phyloP scores from a whole-genome alignment of 1,284 basidiomycete species.

The Malassezia cuniculi region DNA sequence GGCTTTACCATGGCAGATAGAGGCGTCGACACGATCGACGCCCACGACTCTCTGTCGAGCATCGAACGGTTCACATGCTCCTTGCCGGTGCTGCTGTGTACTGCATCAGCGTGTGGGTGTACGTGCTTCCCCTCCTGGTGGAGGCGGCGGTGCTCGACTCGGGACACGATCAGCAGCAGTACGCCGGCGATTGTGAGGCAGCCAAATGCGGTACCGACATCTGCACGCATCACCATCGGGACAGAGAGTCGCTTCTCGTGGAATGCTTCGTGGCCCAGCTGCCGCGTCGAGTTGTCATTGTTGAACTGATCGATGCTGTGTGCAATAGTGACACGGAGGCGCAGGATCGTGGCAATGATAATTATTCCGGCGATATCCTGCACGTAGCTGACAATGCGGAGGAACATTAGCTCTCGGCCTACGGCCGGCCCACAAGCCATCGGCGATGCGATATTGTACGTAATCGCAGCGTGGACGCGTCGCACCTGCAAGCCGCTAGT shows the following conservation, averaged over 20 bases:
- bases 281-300: background rate
- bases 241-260: background rate
- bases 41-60: no score
- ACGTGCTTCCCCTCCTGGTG: no score
- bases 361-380: slow-evolving; percentile 3
- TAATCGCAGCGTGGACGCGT: background rate
- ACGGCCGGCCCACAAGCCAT: no score
- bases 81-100: no score
- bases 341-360: slow-evolving; percentile 1
- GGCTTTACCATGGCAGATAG: no score
- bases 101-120: no score
- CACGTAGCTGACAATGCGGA: background rate
- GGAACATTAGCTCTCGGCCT: no score
- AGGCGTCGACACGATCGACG: no score
- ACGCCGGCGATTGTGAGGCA: slow-evolving; percentile 2
- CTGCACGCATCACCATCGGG: slow-evolving; percentile 1
- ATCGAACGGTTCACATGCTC: no score
- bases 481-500: slow-evolving; percentile 4
- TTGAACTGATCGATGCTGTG: slow-evolving; percentile 5
- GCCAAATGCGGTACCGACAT: slow-evolving; percentile 9
- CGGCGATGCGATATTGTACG: no score
- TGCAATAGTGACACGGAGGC: slow-evolving; percentile 5
- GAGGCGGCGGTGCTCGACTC: slow-evolving; percentile 11
- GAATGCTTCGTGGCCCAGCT: background rate
- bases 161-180: background rate